Percentiles rank a stretch among this genome's conserved stretches.
These are phyloP conservation scores for Colletotrichum melonis DNA, from an alignment of 2,329 filamentous ascomycete genomes.

Conservation along the genomic window DNA sequence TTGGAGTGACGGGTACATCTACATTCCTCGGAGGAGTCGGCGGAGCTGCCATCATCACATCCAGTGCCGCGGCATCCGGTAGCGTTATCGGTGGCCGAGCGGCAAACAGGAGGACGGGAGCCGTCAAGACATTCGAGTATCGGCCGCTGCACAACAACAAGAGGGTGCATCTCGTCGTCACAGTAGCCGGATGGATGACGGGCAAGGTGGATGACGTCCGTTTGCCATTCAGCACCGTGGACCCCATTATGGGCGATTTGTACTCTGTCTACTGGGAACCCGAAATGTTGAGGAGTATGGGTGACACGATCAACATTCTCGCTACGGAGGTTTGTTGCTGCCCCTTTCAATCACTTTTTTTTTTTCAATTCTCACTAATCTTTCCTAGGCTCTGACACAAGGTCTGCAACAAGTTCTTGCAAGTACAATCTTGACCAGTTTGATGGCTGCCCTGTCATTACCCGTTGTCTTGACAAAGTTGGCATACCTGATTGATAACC, in stretches of 20 bases:
- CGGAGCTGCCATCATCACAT: slow-evolving; percentile 94
- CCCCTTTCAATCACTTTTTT: background rate
- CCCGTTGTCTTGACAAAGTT: slow-evolving; percentile 94
- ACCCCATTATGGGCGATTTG: slow-evolving; percentile 97
- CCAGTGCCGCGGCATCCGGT: slow-evolving; percentile 86
- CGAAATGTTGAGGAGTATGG: slow-evolving; percentile 97
- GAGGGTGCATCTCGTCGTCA: slow-evolving; percentile 93
- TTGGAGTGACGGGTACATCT: slow-evolving; percentile 89
- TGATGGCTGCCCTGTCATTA: slow-evolving; percentile 95
- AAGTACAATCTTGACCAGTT: slow-evolving; percentile 84
- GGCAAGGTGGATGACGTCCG: slow-evolving; percentile 97
- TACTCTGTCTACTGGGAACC: slow-evolving; percentile 98
- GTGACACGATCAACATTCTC: slow-evolving; percentile 97
- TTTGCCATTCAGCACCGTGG: slow-evolving; percentile 93
- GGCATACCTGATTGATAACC: slow-evolving; percentile 96
- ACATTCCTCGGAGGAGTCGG: slow-evolving; percentile 92
- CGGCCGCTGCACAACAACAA: slow-evolving; percentile 98
- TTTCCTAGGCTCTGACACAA: slow-evolving; percentile 86
- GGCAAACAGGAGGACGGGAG: slow-evolving; percentile 87
- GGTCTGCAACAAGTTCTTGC: slow-evolving; percentile 95
- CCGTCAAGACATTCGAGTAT: slow-evolving; percentile 97
- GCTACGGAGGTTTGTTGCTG: slow-evolving; percentile 85
- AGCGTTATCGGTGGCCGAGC: slow-evolving; percentile 88
- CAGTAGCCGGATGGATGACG: slow-evolving; percentile 97
- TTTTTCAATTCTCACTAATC: slow-evolving; percentile 39